Evolutionary conservation across 148 eudicot genomes (phyloP).

Genomic region (Cornus florida): DNA sequence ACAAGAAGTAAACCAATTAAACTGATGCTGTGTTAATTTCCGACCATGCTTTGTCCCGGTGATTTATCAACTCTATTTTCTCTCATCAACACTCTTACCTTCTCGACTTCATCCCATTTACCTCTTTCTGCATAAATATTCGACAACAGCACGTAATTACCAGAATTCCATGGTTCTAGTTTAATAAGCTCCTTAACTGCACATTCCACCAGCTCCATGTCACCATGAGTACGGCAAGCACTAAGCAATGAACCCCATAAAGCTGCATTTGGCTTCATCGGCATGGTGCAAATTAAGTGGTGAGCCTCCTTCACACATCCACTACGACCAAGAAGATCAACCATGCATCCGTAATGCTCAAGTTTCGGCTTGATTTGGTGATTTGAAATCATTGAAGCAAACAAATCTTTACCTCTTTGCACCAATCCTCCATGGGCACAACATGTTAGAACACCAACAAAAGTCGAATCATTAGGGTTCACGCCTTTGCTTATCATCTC

Average conservation of each 20-base stretch:
- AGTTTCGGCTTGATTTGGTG: constrained; percentile 39
- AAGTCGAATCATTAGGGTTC: constrained; percentile 13
- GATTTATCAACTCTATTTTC: constrained; percentile 35
- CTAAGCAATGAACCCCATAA: constrained; percentile 57
- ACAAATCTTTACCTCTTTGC: constrained; percentile 41
- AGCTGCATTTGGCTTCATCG: constrained; percentile 50
- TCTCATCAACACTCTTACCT: constrained; percentile 41
- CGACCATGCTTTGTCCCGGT: constrained; percentile 28
- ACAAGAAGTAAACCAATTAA: too few species aligned
- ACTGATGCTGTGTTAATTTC: too few species aligned
- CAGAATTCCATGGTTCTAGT: constrained; percentile 56
- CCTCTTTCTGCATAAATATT: constrained; percentile 53
- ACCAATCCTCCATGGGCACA: constrained; percentile 47
- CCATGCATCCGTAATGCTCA: constrained; percentile 63
- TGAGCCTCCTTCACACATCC: constrained; percentile 47
- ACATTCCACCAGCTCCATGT: constrained; percentile 43
- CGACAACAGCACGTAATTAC: constrained; percentile 48
- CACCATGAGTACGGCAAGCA: constrained; percentile 43
- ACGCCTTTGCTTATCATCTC: constrained; percentile 38
- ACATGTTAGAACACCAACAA: constrained; percentile 44
- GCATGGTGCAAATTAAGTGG: constrained; percentile 43
- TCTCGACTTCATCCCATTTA: constrained; percentile 54
- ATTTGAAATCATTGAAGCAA: constrained; percentile 29
- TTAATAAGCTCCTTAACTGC: constrained; percentile 45
- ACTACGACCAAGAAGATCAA: constrained; percentile 49